Percentiles rank a stretch among this genome's conserved stretches.
Evolutionary conservation across 371 early-diverging fungal genomes (phyloP).

Genomic region (Thermomucor indicae-seudaticae): DNA sequence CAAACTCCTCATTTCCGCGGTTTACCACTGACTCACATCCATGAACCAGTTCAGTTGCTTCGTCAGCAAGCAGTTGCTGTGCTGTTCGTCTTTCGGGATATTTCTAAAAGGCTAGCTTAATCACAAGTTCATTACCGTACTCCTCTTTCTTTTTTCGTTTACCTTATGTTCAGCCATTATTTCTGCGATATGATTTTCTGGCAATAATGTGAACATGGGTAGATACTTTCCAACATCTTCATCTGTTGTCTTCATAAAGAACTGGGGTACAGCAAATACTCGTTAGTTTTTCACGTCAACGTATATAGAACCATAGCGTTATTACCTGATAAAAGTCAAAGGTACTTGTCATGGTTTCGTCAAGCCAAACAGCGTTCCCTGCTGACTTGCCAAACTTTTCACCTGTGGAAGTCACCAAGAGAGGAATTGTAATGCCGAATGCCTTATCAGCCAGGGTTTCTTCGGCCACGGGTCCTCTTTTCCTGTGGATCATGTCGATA

Average conservation of each 20-base stretch:
- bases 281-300: background rate
- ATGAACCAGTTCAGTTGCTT: slow-evolving; percentile 89
- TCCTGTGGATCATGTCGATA: slow-evolving; percentile 82
- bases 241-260: slow-evolving; percentile 83
- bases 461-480: slow-evolving; percentile 16
- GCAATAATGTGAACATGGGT: slow-evolving; percentile 77
- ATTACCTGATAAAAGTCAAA: slow-evolving; percentile 91
- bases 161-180: slow-evolving; percentile 65
- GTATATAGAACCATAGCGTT: background rate
- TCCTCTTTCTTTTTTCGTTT: too few relatives aligned
- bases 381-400: slow-evolving; percentile 96
- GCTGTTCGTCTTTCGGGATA: slow-evolving; percentile 68
- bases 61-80: slow-evolving; percentile 74
- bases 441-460: slow-evolving; percentile 37
- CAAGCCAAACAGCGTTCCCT: slow-evolving; percentile 95
- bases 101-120: slow-evolving; percentile 23
- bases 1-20: background rate
- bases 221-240: slow-evolving; percentile 73
- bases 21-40: slow-evolving; percentile 52
- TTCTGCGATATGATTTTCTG: slow-evolving; percentile 48
- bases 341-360: slow-evolving; percentile 68
- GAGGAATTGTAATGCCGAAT: slow-evolving; percentile 86
- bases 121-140: too few relatives aligned
- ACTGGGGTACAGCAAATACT: slow-evolving; percentile 27
- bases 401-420: slow-evolving; percentile 82